Conservation (phyloP, 768 basidiomycete species). For the Boletus vinaceobasis region DNA sequence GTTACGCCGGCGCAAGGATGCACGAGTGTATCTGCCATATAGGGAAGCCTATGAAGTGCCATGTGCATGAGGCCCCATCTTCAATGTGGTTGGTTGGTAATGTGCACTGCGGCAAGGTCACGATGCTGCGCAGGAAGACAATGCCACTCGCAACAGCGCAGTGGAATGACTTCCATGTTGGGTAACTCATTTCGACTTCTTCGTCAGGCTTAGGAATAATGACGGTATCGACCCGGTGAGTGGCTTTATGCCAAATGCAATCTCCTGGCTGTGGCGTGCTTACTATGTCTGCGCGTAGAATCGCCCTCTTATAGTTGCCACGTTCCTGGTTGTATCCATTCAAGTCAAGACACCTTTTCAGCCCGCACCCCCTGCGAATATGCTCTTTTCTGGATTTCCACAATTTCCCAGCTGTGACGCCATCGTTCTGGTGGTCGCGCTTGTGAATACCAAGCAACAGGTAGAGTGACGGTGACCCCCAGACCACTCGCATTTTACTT, state of each 20-base stretch:
- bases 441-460: not conserved
- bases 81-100: not conserved
- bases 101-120: not conserved
- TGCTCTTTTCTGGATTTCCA: no score
- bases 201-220: not conserved
- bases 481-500: not conserved
- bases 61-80: constrained; percentile 1
- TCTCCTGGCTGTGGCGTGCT: not conserved
- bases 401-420: not conserved
- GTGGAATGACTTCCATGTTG: not conserved
- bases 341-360: not conserved
- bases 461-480: not conserved
- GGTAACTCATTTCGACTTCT: not conserved
- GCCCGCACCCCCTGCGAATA: not conserved
- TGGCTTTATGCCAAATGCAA: not conserved
- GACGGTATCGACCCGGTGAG: not conserved
- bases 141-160: not conserved
- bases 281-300: not conserved
- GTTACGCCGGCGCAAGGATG: no score
- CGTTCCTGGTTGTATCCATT: not conserved
- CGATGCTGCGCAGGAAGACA: not conserved
- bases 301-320: no score
- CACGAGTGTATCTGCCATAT: not conserved
- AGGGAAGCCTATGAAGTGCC: constrained; percentile 21
- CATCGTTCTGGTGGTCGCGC: not conserved